A percentile compares a stretch with the other conserved stretches of the same genome.
phyloP scores from a whole-genome alignment of 352 stramenopile species.

The Phytophthora uliginosa region DNA sequence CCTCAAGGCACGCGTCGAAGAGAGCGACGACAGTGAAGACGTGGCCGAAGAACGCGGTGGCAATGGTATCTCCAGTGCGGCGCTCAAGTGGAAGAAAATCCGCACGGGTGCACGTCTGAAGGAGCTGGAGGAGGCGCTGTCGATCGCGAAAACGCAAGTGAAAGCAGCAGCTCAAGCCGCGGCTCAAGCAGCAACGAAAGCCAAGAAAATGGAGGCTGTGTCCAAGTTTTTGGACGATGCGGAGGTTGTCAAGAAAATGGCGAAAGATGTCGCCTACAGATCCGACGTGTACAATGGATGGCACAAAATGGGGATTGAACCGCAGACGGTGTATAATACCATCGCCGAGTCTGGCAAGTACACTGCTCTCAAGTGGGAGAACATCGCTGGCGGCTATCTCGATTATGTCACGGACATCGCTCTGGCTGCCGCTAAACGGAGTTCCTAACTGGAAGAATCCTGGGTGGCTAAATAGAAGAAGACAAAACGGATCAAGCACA shows the following conservation, averaged over 20 bases:
- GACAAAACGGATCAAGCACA: background rate
- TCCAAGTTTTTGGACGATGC: background rate
- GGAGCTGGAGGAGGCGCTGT: background rate
- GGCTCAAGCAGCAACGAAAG: background rate
- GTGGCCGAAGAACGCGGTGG: background rate
- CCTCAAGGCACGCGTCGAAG: background rate
- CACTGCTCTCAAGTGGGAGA: background rate
- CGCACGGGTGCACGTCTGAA: background rate
- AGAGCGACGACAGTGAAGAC: background rate
- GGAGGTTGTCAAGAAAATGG: background rate
- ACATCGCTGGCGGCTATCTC: background rate
- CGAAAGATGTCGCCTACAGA: background rate
- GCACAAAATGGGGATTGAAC: background rate
- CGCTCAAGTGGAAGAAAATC: conserved; percentile 2
- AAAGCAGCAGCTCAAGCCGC: background rate
- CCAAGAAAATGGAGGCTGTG: background rate
- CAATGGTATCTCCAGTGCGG: background rate
- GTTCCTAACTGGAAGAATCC: background rate
- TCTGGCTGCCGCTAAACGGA: background rate
- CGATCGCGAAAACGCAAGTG: background rate
- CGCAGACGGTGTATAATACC: background rate
- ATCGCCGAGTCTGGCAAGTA: background rate
- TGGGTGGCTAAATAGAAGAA: too few species aligned
- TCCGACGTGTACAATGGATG: background rate
- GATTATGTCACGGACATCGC: background rate